Conservation (phyloP, 345 rosid genomes). For the Tarenaya hassleriana region DNA sequence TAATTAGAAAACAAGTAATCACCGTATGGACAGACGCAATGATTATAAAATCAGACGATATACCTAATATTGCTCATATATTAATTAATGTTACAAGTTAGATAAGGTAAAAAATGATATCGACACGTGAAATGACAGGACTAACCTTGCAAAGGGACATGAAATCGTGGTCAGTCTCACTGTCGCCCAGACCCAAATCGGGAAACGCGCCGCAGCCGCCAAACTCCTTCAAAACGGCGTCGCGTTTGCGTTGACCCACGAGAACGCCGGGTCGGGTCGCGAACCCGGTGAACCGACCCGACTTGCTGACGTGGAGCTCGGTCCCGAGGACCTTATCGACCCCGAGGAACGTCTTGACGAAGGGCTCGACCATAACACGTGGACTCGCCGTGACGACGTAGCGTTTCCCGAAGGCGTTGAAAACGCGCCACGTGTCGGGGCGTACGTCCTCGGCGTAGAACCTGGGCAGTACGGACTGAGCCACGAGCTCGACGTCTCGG, state of each 20-base stretch:
- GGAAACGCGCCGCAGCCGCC: conserved; percentile 58
- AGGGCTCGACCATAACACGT: conserved; percentile 83
- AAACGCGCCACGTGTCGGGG: conserved; percentile 70
- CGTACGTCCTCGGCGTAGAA: conserved; percentile 90
- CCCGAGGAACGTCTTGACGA: conserved; percentile 81
- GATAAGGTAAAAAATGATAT: background rate
- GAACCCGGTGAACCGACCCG: conserved; percentile 79
- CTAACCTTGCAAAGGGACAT: conserved; percentile 91
- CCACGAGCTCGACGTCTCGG: conserved; percentile 81
- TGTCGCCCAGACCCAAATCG: conserved; percentile 81
- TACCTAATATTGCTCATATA: too few species aligned
- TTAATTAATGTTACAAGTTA: background rate
- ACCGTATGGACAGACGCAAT: too few species aligned
- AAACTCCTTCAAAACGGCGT: conserved; percentile 70
- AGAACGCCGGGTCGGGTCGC: conserved; percentile 83
- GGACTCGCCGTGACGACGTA: conserved; percentile 98
- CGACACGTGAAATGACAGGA: background rate
- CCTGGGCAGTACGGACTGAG: conserved; percentile 91
- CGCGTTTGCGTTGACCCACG: conserved; percentile 59
- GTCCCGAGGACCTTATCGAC: conserved; percentile 92
- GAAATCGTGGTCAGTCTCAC: conserved; percentile 75
- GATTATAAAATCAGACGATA: too few species aligned
- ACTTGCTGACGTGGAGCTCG: conserved; percentile 76
- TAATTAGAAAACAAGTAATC: too few species aligned
- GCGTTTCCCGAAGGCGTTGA: conserved; percentile 73